Evolutionary conservation across 441 rosid genomes (phyloP).

Genomic region (Mallotus repandus): DNA sequence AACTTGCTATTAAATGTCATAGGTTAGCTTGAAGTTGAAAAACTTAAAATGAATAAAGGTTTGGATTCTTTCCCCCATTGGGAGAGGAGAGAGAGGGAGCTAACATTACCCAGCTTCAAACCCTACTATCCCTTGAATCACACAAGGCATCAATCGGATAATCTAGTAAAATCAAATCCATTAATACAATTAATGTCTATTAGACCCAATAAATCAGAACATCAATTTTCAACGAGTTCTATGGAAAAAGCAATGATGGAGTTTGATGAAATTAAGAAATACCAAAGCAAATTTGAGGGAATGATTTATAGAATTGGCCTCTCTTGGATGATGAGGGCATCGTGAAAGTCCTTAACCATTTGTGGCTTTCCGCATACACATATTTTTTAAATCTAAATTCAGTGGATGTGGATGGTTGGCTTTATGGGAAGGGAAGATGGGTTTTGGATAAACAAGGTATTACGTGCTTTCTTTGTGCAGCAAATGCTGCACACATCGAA

Average conservation of each 20-base stretch:
- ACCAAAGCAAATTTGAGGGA: not conserved
- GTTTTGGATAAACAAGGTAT: not conserved
- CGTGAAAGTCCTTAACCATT: not conserved
- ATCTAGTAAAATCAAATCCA: not conserved
- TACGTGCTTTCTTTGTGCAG: not conserved
- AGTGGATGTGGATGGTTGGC: not conserved
- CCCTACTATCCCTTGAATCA: not conserved
- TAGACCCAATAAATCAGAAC: too few relatives aligned
- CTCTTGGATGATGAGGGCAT: not conserved
- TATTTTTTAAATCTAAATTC: too few relatives aligned
- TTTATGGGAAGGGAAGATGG: not conserved
- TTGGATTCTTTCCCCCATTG: not conserved
- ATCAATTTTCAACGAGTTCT: not conserved
- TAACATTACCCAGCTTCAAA: not conserved
- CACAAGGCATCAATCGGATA: not conserved
- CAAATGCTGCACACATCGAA: not conserved
- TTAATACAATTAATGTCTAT: not conserved
- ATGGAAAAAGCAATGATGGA: not conserved
- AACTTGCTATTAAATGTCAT: not conserved
- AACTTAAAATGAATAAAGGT: not conserved
- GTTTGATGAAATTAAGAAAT: not conserved
- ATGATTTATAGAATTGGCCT: not conserved
- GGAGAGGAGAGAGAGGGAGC: not conserved
- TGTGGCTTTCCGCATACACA: not conserved
- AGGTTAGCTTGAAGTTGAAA: not conserved